phyloP scores from a whole-genome alignment of 306 rosid species.

The Corylus avellana region DNA sequence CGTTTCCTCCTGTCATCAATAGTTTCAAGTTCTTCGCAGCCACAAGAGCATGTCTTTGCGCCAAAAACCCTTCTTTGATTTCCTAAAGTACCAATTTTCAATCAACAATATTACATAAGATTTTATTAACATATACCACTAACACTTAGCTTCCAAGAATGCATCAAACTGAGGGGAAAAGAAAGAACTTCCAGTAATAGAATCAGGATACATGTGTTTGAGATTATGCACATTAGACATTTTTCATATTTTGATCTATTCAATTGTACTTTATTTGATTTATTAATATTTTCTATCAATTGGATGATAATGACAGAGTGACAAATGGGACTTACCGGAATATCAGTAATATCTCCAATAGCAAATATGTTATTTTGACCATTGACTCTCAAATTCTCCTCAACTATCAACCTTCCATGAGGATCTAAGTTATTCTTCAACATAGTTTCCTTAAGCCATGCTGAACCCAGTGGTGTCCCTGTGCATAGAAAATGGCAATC shows the following conservation, averaged over 20 bases:
- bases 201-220: conserved; percentile 7
- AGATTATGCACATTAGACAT: conserved; percentile 10
- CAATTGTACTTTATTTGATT: too few species aligned
- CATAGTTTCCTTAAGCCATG: conserved; percentile 63
- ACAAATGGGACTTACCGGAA: conserved; percentile 51
- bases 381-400: conserved; percentile 54
- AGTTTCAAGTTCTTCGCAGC: conserved; percentile 65
- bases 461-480: conserved; percentile 48
- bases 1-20: conserved; percentile 47
- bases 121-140: neutral
- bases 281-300: too few species aligned
- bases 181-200: neutral
- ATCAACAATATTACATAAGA: conserved; percentile 17
- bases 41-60: conserved; percentile 63
- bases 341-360: conserved; percentile 75
- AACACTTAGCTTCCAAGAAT: conserved; percentile 2
- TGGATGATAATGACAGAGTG: neutral
- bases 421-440: conserved; percentile 47
- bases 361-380: conserved; percentile 63
- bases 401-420: conserved; percentile 69
- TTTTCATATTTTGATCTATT: too few species aligned
- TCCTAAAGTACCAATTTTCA: conserved; percentile 49
- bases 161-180: neutral
- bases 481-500: conserved; percentile 70
- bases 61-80: conserved; percentile 75